These are phyloP conservation scores for Pichia kluyveri DNA, from an alignment of 805 yeast species.

Conservation along the genomic window DNA sequence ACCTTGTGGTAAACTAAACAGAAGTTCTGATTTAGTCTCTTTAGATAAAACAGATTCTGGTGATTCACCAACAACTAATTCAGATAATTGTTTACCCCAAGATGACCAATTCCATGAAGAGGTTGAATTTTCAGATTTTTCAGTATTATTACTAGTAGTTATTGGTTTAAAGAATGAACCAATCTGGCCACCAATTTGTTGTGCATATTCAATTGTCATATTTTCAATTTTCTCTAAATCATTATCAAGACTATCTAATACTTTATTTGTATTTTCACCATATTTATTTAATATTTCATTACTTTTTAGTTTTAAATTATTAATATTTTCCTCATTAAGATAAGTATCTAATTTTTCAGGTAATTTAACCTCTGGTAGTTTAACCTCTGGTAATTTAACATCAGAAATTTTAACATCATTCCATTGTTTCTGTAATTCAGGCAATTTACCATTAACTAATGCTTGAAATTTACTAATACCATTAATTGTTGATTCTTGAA, in stretches of 20 bases:
- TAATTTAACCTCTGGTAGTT: constrained; percentile 11
- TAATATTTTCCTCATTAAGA: constrained; percentile 15
- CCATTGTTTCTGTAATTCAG: constrained; percentile 24
- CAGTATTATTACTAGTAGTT: constrained; percentile 9
- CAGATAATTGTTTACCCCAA: constrained; percentile 5
- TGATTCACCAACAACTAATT: constrained; percentile 4
- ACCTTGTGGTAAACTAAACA: constrained; percentile 36
- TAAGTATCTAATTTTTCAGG: constrained; percentile 8
- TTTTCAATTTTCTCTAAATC: constrained; percentile 68
- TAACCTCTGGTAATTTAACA: constrained; percentile 9
- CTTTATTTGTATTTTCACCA: constrained; percentile 44
- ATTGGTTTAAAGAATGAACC: constrained; percentile 37
- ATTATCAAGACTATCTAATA: constrained; percentile 63
- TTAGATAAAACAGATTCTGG: constrained; percentile 10
- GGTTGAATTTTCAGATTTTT: constrained; percentile 6
- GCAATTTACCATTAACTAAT: constrained; percentile 16
- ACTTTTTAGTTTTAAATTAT: constrained; percentile 18
- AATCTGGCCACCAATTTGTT: constrained; percentile 47
- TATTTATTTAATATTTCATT: constrained; percentile 20
- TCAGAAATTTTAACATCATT: constrained; percentile 13
- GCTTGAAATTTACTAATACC: constrained; percentile 26
- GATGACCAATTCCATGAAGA: constrained; percentile 8
- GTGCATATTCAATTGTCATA: constrained; percentile 51
- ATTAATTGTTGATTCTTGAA: constrained; percentile 34
- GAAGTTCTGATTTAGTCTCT: constrained; percentile 30